Base-by-base conservation (phyloP, 129 eudicot genomes). In the Logfia minima region DNA sequence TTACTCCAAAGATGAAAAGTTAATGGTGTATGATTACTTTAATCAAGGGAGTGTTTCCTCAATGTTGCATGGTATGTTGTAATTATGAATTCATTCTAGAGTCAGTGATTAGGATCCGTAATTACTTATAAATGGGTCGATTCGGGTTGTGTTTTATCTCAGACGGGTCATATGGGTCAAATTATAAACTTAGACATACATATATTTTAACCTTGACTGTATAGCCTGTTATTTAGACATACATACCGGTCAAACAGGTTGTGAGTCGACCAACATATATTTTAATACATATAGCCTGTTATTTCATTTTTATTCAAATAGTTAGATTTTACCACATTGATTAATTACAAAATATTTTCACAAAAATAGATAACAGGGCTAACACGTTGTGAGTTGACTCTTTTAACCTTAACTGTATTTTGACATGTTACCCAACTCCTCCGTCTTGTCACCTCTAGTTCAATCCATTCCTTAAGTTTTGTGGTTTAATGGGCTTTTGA, bases 1-100 rank as follows among this genome's bases (percentile, higher is more conserved):
- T 79, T 94, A 91, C 77, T 94, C 98, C 32, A 94, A 94, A 79
- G 98, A 94, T 43, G 98, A 94, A 71, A 94, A 94, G 89, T 88
- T 94, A 66, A 79, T 91, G 88, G 97, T 94, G 53, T 91, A 91
- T 80, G 98, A 94, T 58, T 94, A 85, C 71, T 91, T 81, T 81
- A 82, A 53, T 70, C 88, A 80, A 60, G 98, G 98, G 48, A 94
- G 97, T 61, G 86, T 89, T n/a, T 91, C 90, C 31, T 70, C 86
- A 5, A 71, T 89, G 93, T 76, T 94, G 71, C 98, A 94, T 69
- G 97, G 98, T 94, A 91, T 35, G 83, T 72, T 67, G 31, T 77
- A n/a, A 48, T 28, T 75, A 29, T 31, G 17, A 4, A 18, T n/a
- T 72, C 13, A 32, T 37, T 61, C 19, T 9, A 31, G 14, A 24